phyloP scores from a whole-genome alignment of 2,329 filamentous ascomycete species.

The Xylaria sp. region DNA sequence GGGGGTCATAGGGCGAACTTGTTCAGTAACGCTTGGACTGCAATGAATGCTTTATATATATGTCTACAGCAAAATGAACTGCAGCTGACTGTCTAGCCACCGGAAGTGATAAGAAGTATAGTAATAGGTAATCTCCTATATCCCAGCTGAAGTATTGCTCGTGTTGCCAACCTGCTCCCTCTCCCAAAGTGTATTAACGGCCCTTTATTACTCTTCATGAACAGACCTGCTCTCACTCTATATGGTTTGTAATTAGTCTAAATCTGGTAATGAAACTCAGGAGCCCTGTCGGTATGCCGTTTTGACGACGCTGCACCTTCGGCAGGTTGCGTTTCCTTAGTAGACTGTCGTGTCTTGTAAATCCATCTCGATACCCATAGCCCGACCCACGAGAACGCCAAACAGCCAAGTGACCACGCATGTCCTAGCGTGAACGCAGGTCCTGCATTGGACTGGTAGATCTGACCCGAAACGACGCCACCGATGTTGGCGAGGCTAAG shows the following conservation, averaged over 20 bases:
- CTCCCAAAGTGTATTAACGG: too few relatives aligned
- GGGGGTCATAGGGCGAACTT: not conserved
- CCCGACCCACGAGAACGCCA: conserved; percentile 40
- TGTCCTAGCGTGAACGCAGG: conserved; percentile 36
- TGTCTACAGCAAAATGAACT: too few relatives aligned
- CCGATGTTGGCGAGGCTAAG: conserved; percentile 32
- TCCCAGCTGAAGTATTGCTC: too few relatives aligned
- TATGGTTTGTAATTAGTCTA: not conserved
- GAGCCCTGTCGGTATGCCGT: conserved; percentile 51
- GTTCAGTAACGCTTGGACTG: too few relatives aligned
- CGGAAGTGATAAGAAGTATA: too few relatives aligned
- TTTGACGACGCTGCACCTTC: conserved; percentile 50
- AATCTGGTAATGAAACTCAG: conserved; percentile 55
- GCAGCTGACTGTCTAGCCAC: too few relatives aligned
- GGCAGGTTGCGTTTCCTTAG: conserved; percentile 35
- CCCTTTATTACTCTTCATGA: not conserved
- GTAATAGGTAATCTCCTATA: too few relatives aligned
- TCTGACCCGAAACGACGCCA: conserved; percentile 33
- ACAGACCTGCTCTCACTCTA: not conserved
- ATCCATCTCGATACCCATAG: conserved; percentile 41
- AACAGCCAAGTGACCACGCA: conserved; percentile 41
- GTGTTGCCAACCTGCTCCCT: too few relatives aligned
- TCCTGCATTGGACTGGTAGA: conserved; percentile 30
- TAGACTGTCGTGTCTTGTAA: conserved; percentile 35
- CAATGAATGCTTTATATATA: too few relatives aligned